phyloP scores from a whole-genome alignment of 345 rosid species.

The Clarkia xantiana region DNA sequence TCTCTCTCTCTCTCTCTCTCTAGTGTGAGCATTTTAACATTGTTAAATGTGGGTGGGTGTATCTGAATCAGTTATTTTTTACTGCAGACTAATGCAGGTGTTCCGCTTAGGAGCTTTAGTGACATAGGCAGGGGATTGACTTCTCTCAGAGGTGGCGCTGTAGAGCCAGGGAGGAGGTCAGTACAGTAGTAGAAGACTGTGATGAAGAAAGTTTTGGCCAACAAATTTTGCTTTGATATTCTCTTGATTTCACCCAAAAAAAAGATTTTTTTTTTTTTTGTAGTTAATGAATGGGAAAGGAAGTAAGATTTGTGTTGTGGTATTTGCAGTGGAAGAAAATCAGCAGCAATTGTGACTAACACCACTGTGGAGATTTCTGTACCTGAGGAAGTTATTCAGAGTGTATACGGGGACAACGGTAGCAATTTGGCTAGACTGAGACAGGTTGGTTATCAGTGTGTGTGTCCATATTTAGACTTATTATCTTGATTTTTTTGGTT shows the following conservation, averaged over 20 bases:
- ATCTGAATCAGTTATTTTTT: neutral
- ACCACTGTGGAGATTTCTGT: conserved; percentile 72
- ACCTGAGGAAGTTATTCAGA: conserved; percentile 55
- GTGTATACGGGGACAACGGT: conserved; percentile 80
- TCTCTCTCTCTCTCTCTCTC: neutral
- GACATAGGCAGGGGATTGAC: conserved; percentile 43
- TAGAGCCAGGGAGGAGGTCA: conserved; percentile 73
- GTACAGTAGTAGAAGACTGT: conserved; percentile 8
- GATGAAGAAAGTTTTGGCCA: no score
- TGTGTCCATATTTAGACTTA: no score
- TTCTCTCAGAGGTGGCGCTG: conserved; percentile 32
- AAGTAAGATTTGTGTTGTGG: conserved; percentile 4
- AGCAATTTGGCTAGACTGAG: conserved; percentile 59
- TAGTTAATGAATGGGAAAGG: neutral
- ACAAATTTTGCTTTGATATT: no score
- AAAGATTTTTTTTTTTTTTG: conserved; percentile 1
- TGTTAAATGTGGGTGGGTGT: no score
- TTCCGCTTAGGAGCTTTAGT: conserved; percentile 27
- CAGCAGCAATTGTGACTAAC: conserved; percentile 78
- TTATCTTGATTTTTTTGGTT: neutral
- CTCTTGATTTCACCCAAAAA: neutral
- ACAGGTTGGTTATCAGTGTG: conserved; percentile 29
- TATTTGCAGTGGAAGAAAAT: conserved; percentile 55
- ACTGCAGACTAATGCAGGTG: conserved; percentile 29
- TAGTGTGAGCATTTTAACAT: no score